Evolutionary conservation across 78 protist species (phyloP).

Genomic region (Protostelium mycophagum): DNA sequence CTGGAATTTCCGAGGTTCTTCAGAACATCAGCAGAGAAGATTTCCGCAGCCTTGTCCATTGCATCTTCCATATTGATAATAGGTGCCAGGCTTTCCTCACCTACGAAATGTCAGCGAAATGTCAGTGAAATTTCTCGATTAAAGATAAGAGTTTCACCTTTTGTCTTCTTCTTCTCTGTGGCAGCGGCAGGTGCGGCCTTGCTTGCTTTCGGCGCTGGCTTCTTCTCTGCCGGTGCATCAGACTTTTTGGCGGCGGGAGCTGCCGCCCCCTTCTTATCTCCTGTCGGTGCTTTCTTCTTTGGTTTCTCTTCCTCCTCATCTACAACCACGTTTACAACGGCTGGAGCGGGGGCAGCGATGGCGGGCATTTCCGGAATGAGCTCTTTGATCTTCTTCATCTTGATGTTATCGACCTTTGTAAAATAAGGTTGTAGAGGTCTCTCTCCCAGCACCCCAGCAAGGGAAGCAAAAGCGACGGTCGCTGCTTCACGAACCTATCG

Average conservation of each 20-base stretch:
- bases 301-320: neutral
- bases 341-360: conserved; percentile 8
- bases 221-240: neutral
- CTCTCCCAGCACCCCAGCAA: conserved; percentile 48
- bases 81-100: too few species aligned
- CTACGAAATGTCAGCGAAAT: too few species aligned
- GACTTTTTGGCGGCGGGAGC: neutral
- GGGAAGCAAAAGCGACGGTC: conserved; percentile 31
- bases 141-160: too few species aligned
- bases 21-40: too few species aligned
- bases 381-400: conserved; percentile 42
- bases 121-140: too few species aligned
- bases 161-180: neutral
- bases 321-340: neutral
- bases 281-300: neutral
- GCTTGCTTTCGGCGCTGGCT: neutral
- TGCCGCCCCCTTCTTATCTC: neutral
- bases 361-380: conserved; percentile 17
- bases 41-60: neutral
- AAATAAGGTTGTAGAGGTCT: conserved; percentile 49
- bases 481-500: conserved; percentile 29
- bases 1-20: too few species aligned
- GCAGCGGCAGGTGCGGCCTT: neutral
- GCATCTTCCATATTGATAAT: neutral
- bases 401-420: conserved; percentile 43